Evolutionary conservation across 108 stramenopile genomes (phyloP), one percentile per base, ranked within the genome.

Genomic region (Cylindrotheca closterium): DNA sequence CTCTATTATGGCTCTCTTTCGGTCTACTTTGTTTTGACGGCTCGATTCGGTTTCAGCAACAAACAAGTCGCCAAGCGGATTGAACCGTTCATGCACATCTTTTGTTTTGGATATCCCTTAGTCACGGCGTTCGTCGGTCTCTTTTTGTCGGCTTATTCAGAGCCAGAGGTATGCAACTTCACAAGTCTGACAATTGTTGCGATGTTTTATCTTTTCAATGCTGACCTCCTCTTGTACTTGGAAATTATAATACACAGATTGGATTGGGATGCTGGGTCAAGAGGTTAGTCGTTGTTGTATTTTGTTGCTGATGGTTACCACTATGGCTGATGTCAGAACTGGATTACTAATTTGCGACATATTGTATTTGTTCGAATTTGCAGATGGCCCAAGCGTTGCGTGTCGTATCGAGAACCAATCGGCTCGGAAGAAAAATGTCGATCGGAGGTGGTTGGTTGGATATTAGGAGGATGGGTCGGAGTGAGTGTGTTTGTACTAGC

Each of bases 11-110:
- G 61, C 25, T 30, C 53, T 18, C 37, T 78, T 30, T 37, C 47
- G 21, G 65, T 56, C 22, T 77, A 66, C 51, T 78, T 54, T 45
- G 59, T 71, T 46, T 45, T 71, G 19, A 57, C 71, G 4, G 56
- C 66, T 27, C 47, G 70, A 3, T 67, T 56, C 54, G 51, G 52
- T 1, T n/a, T 31, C 31, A 64, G 53, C 19, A 22, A 30, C 25
- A 17, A 57, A 4, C 10, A 31, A 30, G 18, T 67, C 3, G 55
- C 54, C 21, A 24, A 21, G 4, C 25, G 55, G 21, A 28, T 30
- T 15, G 65, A 67, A 51, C 65, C 31, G 15, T 57, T 12, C 46
- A 57, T 49, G 55, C 65, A 67, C 34, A 4, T 47, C 21, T 48
- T 21, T 17, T 47, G 27, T 4, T 30, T 67, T 4, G 19, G 24